Conservation (phyloP, 805 yeast genomes). For the Myxozyma nipponensis region DNA sequence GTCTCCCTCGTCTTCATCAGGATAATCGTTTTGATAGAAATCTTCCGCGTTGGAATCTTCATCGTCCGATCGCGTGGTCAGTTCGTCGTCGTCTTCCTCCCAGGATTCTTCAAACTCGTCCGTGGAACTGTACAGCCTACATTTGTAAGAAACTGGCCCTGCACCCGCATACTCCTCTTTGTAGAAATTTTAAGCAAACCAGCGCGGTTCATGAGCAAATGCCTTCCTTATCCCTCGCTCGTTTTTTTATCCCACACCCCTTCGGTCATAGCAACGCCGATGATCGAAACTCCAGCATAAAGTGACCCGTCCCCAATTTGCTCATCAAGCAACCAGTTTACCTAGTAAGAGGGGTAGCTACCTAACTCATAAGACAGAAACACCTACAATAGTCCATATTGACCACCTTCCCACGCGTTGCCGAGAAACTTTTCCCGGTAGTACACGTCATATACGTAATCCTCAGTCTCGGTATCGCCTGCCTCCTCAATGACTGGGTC, state of each 20-base stretch:
- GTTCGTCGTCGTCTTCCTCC: slow-evolving; percentile 26
- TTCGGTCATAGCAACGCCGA: no score
- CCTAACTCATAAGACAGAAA: neutral
- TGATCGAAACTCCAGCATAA: no score
- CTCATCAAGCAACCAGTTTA: no score
- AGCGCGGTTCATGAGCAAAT: no score
- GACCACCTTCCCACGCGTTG: slow-evolving; percentile 29
- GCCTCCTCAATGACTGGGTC: neutral
- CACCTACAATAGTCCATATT: slow-evolving; percentile 28
- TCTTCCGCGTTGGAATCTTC: slow-evolving; percentile 67
- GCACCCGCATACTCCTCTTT: neutral
- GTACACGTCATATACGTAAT: slow-evolving; percentile 90
- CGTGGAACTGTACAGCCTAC: slow-evolving; percentile 15
- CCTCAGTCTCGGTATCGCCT: slow-evolving; percentile 43
- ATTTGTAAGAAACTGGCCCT: neutral
- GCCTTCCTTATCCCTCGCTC: no score
- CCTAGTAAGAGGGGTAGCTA: no score
- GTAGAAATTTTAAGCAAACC: no score
- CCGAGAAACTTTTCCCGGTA: slow-evolving; percentile 49
- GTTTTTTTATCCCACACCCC: no score
- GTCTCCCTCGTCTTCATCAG: slow-evolving; percentile 67
- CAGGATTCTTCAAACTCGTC: slow-evolving; percentile 18
- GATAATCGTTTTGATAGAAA: slow-evolving; percentile 88
- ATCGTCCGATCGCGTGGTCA: slow-evolving; percentile 32
- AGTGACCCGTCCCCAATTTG: no score